Percentiles rank a stretch among this genome's conserved stretches.
Conservation (phyloP, 225 moss, liverwort and hornwort species). For the Straminergon stramineum region DNA sequence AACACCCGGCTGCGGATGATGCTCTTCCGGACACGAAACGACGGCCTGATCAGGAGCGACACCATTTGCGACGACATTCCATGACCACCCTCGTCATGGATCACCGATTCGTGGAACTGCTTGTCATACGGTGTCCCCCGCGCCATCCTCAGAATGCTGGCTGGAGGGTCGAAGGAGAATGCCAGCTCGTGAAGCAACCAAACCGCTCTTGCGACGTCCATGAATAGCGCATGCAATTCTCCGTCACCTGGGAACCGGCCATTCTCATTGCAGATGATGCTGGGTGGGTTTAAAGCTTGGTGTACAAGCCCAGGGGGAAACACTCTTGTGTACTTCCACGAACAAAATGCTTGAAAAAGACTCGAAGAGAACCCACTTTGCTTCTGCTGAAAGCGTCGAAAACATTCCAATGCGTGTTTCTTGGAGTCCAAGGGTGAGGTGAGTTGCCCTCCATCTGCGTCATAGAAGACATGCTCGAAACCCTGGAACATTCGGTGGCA, state of each 20-base stretch:
- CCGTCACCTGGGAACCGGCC: not conserved
- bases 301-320: not conserved
- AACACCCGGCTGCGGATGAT: not conserved
- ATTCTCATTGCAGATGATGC: not conserved
- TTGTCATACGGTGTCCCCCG: not conserved
- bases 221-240: not conserved
- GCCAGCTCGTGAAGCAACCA: slow-evolving; percentile 3
- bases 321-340: not conserved
- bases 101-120: not conserved
- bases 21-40: not conserved
- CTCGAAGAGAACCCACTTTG: not conserved
- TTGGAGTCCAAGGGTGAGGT: not conserved
- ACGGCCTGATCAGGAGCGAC: not conserved
- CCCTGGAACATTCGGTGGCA: not conserved
- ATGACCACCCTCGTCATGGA: not conserved
- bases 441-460: not conserved
- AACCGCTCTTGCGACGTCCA: not conserved
- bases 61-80: not conserved
- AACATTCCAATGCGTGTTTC: not conserved
- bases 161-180: slow-evolving; percentile 9
- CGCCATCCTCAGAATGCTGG: not conserved
- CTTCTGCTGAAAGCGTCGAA: not conserved
- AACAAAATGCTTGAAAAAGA: not conserved
- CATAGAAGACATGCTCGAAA: not conserved
- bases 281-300: not conserved